phyloP scores from a whole-genome alignment of 2,329 filamentous ascomycete species.

The Aspergillus fumigatiaffinis region DNA sequence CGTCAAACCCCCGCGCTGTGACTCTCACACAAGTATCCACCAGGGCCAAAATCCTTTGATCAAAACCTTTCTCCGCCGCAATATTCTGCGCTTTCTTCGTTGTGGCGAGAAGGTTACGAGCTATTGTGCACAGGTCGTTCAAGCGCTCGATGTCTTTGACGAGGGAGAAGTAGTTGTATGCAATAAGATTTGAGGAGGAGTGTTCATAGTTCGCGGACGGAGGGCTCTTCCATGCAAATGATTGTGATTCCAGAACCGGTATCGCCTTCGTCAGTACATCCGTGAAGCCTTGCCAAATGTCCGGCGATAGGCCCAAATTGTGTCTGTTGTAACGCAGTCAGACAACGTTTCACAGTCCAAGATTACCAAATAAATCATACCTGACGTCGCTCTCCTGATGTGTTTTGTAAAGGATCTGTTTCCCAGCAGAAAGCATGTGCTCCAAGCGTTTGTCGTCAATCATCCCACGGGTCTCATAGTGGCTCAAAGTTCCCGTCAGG shows the following conservation, averaged over 20 bases:
- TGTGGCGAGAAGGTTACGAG: conserved; percentile 58
- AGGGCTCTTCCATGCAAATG: conserved; percentile 58
- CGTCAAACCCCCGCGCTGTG: conserved; percentile 62
- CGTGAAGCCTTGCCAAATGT: conserved; percentile 59
- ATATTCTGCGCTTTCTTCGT: conserved; percentile 61
- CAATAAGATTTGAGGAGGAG: conserved; percentile 58
- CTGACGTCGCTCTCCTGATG: conserved; percentile 54
- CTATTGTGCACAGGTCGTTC: conserved; percentile 60
- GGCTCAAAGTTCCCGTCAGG: conserved; percentile 48
- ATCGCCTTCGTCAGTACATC: conserved; percentile 57
- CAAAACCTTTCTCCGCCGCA: conserved; percentile 57
- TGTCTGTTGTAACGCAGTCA: conserved; percentile 37
- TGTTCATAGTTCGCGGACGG: conserved; percentile 54
- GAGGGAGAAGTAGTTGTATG: conserved; percentile 54
- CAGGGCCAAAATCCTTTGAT: conserved; percentile 58
- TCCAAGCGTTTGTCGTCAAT: conserved; percentile 57
- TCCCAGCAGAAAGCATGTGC: conserved; percentile 55
- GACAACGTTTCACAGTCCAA: background rate
- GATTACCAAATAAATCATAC: conserved; percentile 24
- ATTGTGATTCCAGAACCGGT: conserved; percentile 58
- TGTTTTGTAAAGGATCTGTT: conserved; percentile 57
- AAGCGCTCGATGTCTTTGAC: conserved; percentile 61
- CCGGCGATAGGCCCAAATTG: conserved; percentile 53
- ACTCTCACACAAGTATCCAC: conserved; percentile 63
- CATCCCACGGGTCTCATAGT: conserved; percentile 59